A percentile compares a stretch with the other conserved stretches of the same genome.
Conservation (phyloP, 1,139 yeast species). For the Yamadazyma triangularis region DNA sequence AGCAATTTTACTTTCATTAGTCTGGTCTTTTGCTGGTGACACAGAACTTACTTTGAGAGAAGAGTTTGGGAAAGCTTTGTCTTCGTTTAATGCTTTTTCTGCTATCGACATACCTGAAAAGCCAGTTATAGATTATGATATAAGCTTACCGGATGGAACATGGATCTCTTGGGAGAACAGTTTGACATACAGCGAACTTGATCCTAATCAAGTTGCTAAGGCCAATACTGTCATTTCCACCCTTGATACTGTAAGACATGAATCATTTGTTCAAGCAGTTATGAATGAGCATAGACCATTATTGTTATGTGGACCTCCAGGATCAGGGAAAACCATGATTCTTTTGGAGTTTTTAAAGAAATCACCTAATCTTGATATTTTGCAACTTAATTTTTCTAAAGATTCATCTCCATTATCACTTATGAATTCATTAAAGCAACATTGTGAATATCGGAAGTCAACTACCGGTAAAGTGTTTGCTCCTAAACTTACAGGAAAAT, state of each 20-base stretch:
- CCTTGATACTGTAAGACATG: constrained; percentile 69
- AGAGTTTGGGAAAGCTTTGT: constrained; percentile 31
- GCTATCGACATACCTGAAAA: constrained; percentile 11
- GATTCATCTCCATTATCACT: constrained; percentile 67
- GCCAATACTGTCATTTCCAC: constrained; percentile 77
- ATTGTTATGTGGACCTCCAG: constrained; percentile 93
- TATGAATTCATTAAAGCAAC: constrained; percentile 64
- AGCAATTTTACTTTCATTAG: constrained; percentile 39
- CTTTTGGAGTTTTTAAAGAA: constrained; percentile 63
- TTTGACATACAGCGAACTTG: constrained; percentile 50
- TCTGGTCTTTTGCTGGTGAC: constrained; percentile 76
- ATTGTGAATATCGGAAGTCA: constrained; percentile 58
- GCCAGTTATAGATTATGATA: constrained; percentile 38
- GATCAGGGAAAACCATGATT: constrained; percentile 96
- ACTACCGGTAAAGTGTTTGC: constrained; percentile 48
- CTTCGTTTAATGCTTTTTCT: constrained; percentile 14
- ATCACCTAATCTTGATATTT: constrained; percentile 54
- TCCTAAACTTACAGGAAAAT: constrained; percentile 62
- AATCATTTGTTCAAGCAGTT: constrained; percentile 52
- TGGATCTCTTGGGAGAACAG: constrained; percentile 45
- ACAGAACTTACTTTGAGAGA: constrained; percentile 34
- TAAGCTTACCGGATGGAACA: constrained; percentile 38
- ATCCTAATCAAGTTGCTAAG: constrained; percentile 57
- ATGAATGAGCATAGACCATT: constrained; percentile 58
- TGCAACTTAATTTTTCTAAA: constrained; percentile 78